phyloP scores from a whole-genome alignment of 768 basidiomycete genomes.

The Mycena olivaceomarginata region DNA sequence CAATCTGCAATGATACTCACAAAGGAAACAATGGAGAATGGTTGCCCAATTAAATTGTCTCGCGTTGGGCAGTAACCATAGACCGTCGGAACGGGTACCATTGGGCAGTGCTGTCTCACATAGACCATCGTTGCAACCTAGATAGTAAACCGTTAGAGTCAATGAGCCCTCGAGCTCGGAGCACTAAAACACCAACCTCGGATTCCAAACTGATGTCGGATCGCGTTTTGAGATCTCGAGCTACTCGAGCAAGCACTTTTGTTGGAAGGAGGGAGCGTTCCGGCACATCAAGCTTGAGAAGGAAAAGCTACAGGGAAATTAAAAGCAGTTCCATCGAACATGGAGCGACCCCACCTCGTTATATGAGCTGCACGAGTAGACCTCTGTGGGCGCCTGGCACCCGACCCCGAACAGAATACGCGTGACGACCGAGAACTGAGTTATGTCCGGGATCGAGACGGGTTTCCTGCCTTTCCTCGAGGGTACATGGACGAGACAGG shows the following conservation, averaged over 20 bases:
- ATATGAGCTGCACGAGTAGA: constrained; percentile 38
- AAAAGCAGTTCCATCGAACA: neutral
- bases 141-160: neutral
- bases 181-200: constrained; percentile 35
- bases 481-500: constrained; percentile 44
- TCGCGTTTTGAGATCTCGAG: constrained; percentile 45
- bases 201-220: constrained; percentile 51
- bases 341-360: constrained; percentile 44
- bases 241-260: constrained; percentile 48
- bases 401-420: constrained; percentile 45
- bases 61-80: constrained; percentile 48
- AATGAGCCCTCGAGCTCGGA: neutral
- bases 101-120: constrained; percentile 43
- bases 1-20: constrained; percentile 24
- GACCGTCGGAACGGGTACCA: constrained; percentile 48
- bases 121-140: constrained; percentile 51
- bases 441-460: constrained; percentile 48
- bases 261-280: constrained; percentile 35
- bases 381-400: constrained; percentile 45
- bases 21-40: constrained; percentile 48
- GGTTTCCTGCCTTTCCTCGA: constrained; percentile 45
- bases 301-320: constrained; percentile 42
- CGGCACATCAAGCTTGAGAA: constrained; percentile 43
- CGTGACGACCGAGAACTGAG: constrained; percentile 47
- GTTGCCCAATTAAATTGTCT: constrained; percentile 46